A percentile compares a stretch with the other conserved stretches of the same genome.
phyloP scores from a whole-genome alignment of 2,329 filamentous ascomycete genomes.

The Pseudogymnoascus sp. region DNA sequence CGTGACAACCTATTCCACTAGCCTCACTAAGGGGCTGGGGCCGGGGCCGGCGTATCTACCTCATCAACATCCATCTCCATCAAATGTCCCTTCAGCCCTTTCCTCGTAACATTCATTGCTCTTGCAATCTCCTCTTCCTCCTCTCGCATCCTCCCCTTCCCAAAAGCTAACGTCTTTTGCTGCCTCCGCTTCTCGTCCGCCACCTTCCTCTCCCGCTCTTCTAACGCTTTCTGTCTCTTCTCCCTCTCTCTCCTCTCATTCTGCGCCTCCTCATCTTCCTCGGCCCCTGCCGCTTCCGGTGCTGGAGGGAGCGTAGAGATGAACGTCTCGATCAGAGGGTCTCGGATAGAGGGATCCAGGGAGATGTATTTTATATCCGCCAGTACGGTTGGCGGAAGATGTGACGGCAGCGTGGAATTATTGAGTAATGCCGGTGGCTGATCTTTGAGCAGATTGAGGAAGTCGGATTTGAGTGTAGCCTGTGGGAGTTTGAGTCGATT shows the following conservation, averaged over 20 bases:
- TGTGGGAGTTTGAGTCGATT: constrained; percentile 57
- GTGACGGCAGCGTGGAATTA: constrained; percentile 45
- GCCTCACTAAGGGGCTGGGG: neutral
- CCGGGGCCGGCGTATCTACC: neutral
- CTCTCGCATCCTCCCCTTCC: constrained; percentile 54
- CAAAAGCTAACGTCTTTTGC: constrained; percentile 49
- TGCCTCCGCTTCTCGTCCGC: constrained; percentile 55
- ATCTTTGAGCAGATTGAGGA: constrained; percentile 55
- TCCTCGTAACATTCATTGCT: constrained; percentile 62
- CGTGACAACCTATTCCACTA: neutral
- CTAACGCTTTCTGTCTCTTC: constrained; percentile 58
- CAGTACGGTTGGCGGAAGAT: constrained; percentile 54
- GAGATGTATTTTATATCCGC: constrained; percentile 64
- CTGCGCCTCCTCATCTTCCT: constrained; percentile 45
- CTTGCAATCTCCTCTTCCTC: constrained; percentile 60
- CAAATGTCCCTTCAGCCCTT: constrained; percentile 56
- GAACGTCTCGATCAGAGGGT: constrained; percentile 58
- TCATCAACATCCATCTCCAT: constrained; percentile 19
- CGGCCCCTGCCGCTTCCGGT: constrained; percentile 38
- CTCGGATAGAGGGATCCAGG: constrained; percentile 51
- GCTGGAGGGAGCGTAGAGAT: constrained; percentile 55
- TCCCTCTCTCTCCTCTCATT: constrained; percentile 44
- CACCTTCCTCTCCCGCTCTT: constrained; percentile 54
- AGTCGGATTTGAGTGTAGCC: constrained; percentile 59
- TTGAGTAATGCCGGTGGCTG: constrained; percentile 53